phyloP scores from a whole-genome alignment of 148 eudicot species.

The Euryodendron excelsum region DNA sequence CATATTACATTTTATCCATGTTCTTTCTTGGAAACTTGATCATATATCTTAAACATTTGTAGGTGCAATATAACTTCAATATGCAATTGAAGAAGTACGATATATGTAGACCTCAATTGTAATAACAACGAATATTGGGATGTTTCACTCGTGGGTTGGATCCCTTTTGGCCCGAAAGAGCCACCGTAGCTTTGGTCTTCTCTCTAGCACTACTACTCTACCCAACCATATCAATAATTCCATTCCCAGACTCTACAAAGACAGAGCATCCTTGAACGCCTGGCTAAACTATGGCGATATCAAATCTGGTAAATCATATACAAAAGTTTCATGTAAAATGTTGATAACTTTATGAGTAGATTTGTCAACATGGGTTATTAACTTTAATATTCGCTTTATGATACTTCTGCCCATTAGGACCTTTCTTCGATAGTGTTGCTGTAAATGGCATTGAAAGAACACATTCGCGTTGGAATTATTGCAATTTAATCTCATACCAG shows the following conservation, averaged over 20 bases:
- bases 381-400: not conserved
- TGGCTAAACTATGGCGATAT: not conserved
- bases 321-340: not conserved
- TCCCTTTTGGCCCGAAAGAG: constrained; percentile 23
- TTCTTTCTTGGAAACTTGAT: not conserved
- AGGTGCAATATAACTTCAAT: not conserved
- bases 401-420: constrained; percentile 20
- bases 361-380: not conserved
- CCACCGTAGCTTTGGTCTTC: constrained; percentile 8
- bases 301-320: constrained; percentile 11
- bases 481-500: constrained; percentile 12
- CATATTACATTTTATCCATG: not conserved
- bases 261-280: not conserved
- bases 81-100: not conserved
- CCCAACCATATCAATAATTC: not conserved
- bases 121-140: constrained; percentile 2
- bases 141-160: constrained; percentile 27
- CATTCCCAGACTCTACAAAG: not conserved
- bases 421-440: not conserved
- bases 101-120: not conserved
- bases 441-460: constrained; percentile 8
- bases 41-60: not conserved
- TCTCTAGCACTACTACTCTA: not conserved
- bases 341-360: not conserved
- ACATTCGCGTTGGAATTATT: not conserved